Percentiles rank a stretch among this genome's conserved stretches.
Evolutionary conservation across 768 basidiomycete species (phyloP).

Genomic region (Boletus rubroflammeus): DNA sequence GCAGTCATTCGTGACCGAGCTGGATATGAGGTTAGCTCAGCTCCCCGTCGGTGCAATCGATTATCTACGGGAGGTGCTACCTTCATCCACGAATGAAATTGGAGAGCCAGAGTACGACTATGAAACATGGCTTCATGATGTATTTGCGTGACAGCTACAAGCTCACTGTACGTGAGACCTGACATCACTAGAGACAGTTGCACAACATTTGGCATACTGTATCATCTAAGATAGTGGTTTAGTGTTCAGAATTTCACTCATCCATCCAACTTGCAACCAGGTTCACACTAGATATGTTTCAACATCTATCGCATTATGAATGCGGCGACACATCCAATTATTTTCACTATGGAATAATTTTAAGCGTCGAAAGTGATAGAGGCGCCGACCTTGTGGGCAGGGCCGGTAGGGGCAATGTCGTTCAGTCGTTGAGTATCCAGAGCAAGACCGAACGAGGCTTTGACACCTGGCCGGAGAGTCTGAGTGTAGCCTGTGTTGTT

Average conservation of each 20-base stretch:
- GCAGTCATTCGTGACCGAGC: constrained; percentile 89
- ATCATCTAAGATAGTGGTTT: not conserved
- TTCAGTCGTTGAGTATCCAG: constrained; percentile 92
- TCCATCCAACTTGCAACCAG: not conserved
- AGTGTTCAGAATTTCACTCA: not conserved
- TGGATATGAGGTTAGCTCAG: constrained; percentile 83
- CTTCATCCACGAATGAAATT: constrained; percentile 45
- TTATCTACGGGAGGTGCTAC: constrained; percentile 83
- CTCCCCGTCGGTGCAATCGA: constrained; percentile 72
- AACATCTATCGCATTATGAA: constrained; percentile 14
- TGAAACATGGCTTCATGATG: constrained; percentile 76
- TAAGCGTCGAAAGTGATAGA: constrained; percentile 72
- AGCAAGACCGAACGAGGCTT: constrained; percentile 89
- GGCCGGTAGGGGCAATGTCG: constrained; percentile 58
- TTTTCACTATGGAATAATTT: constrained; percentile 25
- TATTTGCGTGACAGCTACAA: constrained; percentile 51
- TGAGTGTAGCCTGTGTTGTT: constrained; percentile 75
- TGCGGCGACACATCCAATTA: constrained; percentile 13
- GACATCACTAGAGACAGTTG: not conserved
- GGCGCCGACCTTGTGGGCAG: constrained; percentile 83
- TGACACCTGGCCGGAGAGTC: constrained; percentile 88
- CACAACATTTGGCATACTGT: not conserved
- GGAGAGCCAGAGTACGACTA: constrained; percentile 77
- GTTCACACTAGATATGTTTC: not conserved
- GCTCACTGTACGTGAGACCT: not conserved